Percentiles rank a stretch among this genome's conserved stretches.
phyloP scores from a whole-genome alignment of 2,329 filamentous ascomycete species.

The Beauveria sp. region DNA sequence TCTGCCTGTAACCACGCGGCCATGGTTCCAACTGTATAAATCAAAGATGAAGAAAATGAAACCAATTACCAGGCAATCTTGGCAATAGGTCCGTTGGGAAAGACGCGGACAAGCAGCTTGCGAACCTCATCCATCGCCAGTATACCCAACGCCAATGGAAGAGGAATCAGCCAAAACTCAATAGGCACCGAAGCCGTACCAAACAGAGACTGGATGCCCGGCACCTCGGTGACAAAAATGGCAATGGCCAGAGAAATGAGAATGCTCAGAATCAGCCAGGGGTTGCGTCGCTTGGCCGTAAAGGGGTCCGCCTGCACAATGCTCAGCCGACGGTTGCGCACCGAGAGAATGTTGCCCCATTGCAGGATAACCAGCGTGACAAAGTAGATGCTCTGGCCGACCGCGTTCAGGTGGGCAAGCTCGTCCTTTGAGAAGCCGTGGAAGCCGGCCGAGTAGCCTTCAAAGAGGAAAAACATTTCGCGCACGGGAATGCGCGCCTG shows the following conservation, averaged over 20 bases:
- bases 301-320: constrained; percentile 45
- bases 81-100: constrained; percentile 36
- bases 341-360: constrained; percentile 44
- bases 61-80: constrained; percentile 40
- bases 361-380: constrained; percentile 46
- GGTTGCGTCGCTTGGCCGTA: constrained; percentile 38
- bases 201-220: constrained; percentile 41
- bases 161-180: constrained; percentile 44
- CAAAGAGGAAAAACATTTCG: constrained; percentile 43
- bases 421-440: constrained; percentile 39
- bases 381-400: constrained; percentile 46
- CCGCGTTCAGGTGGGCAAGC: constrained; percentile 40
- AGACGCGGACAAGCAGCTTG: constrained; percentile 40
- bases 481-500: constrained; percentile 39
- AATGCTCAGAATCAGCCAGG: constrained; percentile 40
- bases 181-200: constrained; percentile 41
- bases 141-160: constrained; percentile 42
- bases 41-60: not conserved
- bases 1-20: too few relatives aligned
- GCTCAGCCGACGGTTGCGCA: constrained; percentile 44
- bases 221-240: constrained; percentile 45
- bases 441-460: constrained; percentile 40
- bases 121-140: constrained; percentile 45
- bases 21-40: too few relatives aligned
- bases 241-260: constrained; percentile 41